Evolutionary conservation across 495 filamentous ascomycete species (phyloP), one percentile per base, ranked within the genome.

Genomic region (Penicillium fimorum): DNA sequence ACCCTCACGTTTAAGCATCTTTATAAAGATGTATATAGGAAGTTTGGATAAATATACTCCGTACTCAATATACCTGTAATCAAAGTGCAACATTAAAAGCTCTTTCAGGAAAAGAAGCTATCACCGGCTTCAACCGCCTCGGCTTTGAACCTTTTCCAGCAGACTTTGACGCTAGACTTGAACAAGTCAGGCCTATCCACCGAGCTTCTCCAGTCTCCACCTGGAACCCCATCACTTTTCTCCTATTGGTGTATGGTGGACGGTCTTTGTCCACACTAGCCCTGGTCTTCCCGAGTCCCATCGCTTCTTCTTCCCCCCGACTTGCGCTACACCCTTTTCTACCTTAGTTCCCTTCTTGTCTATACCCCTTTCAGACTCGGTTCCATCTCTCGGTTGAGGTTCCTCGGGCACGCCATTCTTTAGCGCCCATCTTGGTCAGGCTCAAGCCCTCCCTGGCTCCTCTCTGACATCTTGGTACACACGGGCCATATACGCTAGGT

Each of bases 371-470:
- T 58, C 3, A 38, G 57, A 32, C 48, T 61, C 59, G 62, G 40
- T 68, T 59, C 56, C 61, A 53, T 50, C 43, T 33, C 48, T 44
- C 24, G 46, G 56, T 59, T 57, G 42, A 62, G 58, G 65, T 72
- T 76, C 67, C 69, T 73, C 66, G 70, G 72, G 68, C 70, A 75
- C 69, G 67, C 70, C 71, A 73, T 70, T 65, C 61, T 61, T 69
- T 69, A 61, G 61, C 60, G 47, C 55, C 56, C 24, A 15, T 47
- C 27, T 48, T 48, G 30, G 30, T 48, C 30, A 48, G 43, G 35
- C 33, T 43, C 20, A 40, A 41, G 40, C 37, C 33, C 47, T 53
- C 51, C 29, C 44, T 48, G 37, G 47, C 44, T 42, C 44, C 51
- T 49, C 51, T 51, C n/a, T 45, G 58, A 65, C 64, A 74, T 71